phyloP scores from a whole-genome alignment of 2,329 filamentous ascomycete genomes.

The Lecanoromycetidae sp. region DNA sequence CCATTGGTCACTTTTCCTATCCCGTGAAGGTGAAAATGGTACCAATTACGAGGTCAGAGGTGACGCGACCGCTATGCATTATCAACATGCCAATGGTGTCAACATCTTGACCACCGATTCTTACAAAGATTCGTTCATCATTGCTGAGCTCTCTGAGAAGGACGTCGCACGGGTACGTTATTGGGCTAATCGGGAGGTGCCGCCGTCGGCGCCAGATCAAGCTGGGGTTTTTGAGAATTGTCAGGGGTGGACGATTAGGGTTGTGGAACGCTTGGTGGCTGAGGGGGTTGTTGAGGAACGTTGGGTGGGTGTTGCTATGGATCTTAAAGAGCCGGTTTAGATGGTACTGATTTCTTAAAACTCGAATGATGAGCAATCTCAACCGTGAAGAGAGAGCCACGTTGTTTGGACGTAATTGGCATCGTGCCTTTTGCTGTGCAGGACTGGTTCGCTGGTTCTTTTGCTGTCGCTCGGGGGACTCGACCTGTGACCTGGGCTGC shows the following conservation, averaged over 20 bases:
- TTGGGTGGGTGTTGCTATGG: background rate
- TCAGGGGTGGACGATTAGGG: background rate
- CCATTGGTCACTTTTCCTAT: slow-evolving; percentile 2
- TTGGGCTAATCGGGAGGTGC: background rate
- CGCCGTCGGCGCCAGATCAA: background rate
- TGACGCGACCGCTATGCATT: background rate
- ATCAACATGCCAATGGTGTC: background rate
- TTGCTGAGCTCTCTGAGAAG: background rate
- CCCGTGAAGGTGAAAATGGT: background rate
- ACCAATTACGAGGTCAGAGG: background rate
- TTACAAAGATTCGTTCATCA: slow-evolving; percentile 2
- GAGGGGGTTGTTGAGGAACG: background rate
- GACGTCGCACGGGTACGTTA: background rate
- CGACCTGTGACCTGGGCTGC: no score
- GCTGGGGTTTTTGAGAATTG: background rate
- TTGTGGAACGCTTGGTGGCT: background rate
- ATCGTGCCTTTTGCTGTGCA: no score
- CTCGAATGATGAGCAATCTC: no score
- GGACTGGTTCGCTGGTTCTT: no score
- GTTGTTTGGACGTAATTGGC: no score
- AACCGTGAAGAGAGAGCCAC: no score
- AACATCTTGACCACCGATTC: background rate
- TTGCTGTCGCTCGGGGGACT: no score
- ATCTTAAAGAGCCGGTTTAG: background rate
- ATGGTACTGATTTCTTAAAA: no score